Percentiles rank a stretch among this genome's conserved stretches.
These are phyloP conservation scores for Colletotrichum sp. DNA, from an alignment of 2,329 filamentous ascomycete species.

Conservation along the genomic window DNA sequence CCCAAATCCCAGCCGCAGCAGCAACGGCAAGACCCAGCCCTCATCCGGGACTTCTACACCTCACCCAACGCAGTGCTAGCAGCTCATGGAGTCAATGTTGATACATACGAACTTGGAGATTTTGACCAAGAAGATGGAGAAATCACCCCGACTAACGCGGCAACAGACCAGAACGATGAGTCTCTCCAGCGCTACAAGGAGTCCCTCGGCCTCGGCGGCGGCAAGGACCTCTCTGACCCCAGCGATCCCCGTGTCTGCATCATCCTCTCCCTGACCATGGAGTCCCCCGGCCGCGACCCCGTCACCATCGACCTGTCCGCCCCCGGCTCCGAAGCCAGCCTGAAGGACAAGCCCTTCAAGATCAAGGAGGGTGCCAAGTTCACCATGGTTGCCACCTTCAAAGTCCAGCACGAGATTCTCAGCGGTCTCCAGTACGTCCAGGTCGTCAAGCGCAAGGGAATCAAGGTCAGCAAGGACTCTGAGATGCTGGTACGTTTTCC, in stretches of 20 bases:
- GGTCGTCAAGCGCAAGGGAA: constrained; percentile 86
- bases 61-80: not conserved
- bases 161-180: constrained; percentile 76
- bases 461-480: constrained; percentile 89
- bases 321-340: constrained; percentile 73
- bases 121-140: not conserved
- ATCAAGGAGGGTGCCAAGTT: constrained; percentile 97
- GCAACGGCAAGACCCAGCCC: not conserved
- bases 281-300: constrained; percentile 80
- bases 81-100: not conserved
- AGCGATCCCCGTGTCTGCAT: constrained; percentile 90
- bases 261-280: constrained; percentile 88
- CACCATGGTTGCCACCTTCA: constrained; percentile 92
- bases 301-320: constrained; percentile 87
- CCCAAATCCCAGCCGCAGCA: not conserved
- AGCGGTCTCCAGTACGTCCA: constrained; percentile 96
- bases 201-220: constrained; percentile 85
- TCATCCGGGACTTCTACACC: constrained; percentile 11
- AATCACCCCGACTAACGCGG: constrained; percentile 8
- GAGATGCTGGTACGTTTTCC: constrained; percentile 89
- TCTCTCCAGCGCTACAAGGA: constrained; percentile 97
- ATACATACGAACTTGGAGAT: not conserved
- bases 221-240: constrained; percentile 74
- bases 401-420: constrained; percentile 95
- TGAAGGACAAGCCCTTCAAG: constrained; percentile 93